Evolutionary conservation across 371 early-diverging fungal genomes (phyloP).

Genomic region (Mucor indicus): DNA sequence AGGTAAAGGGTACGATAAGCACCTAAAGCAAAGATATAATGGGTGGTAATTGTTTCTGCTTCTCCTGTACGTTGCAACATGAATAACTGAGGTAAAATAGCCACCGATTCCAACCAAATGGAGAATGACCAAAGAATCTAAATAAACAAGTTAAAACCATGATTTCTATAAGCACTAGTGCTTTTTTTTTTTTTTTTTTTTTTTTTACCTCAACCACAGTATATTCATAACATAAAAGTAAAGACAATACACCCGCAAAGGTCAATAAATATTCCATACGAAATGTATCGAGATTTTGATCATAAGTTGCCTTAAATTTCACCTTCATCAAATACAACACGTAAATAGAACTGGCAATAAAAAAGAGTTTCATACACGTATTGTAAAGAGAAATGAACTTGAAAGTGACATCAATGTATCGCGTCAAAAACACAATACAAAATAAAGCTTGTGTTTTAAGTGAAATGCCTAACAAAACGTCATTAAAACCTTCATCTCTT

Average conservation of each 20-base stretch:
- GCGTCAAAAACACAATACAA: constrained; percentile 85
- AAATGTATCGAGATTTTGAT: constrained; percentile 88
- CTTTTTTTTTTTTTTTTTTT: not conserved
- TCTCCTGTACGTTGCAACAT: constrained; percentile 96
- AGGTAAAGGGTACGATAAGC: constrained; percentile 95
- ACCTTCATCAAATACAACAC: constrained; percentile 89
- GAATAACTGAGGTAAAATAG: constrained; percentile 99
- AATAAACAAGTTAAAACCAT: not conserved
- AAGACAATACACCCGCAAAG: constrained; percentile 60
- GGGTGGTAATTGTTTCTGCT: constrained; percentile 98
- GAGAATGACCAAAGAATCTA: constrained; percentile 95
- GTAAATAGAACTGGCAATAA: constrained; percentile 81
- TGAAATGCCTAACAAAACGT: constrained; percentile 73
- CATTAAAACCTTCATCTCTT: not conserved
- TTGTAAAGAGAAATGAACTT: constrained; percentile 86
- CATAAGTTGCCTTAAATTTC: constrained; percentile 90
- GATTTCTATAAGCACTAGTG: not conserved
- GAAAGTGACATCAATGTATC: constrained; percentile 93
- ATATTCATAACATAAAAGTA: constrained; percentile 73
- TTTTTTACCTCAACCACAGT: constrained; percentile 65
- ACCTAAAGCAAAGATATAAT: constrained; percentile 97
- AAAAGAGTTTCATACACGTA: constrained; percentile 93
- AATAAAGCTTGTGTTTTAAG: constrained; percentile 97
- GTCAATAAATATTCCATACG: constrained; percentile 79
- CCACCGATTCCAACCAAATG: constrained; percentile 96